Conservation (phyloP, 73 alveolate species). For the Blepharisma stoltei region DNA sequence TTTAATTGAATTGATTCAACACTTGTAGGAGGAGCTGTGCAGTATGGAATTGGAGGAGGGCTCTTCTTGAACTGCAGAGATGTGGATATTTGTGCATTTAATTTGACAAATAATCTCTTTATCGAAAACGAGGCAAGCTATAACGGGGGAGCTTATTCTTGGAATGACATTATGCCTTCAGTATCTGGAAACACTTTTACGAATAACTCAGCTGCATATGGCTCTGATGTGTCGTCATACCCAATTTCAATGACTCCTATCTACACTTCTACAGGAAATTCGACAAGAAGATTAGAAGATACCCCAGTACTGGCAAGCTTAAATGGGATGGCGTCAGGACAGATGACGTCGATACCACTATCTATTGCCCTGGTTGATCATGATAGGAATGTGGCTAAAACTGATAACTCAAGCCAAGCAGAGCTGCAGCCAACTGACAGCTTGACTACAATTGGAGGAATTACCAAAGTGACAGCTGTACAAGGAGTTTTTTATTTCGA, state of each 20-base stretch:
- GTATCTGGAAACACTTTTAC: not conserved
- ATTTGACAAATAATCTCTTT: not conserved
- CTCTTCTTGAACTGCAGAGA: no score
- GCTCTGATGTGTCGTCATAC: conserved; percentile 38
- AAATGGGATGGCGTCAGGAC: not conserved
- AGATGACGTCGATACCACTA: not conserved
- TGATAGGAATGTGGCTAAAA: not conserved
- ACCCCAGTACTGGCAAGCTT: not conserved
- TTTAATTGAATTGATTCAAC: no score
- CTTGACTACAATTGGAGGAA: not conserved
- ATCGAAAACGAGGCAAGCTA: not conserved
- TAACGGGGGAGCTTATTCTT: not conserved
- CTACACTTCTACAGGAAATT: not conserved
- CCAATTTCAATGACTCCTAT: not conserved
- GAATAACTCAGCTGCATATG: conserved; percentile 38
- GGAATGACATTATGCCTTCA: not conserved
- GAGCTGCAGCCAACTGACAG: not conserved
- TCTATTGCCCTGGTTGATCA: not conserved
- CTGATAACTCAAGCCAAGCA: not conserved
- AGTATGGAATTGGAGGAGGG: no score
- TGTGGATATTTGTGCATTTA: no score
- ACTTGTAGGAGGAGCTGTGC: no score
- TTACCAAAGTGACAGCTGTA: not conserved
- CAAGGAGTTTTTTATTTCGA: not conserved
- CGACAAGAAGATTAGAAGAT: not conserved